phyloP scores from a whole-genome alignment of 2,329 filamentous ascomycete species.

The Davidsoniella virescens region DNA sequence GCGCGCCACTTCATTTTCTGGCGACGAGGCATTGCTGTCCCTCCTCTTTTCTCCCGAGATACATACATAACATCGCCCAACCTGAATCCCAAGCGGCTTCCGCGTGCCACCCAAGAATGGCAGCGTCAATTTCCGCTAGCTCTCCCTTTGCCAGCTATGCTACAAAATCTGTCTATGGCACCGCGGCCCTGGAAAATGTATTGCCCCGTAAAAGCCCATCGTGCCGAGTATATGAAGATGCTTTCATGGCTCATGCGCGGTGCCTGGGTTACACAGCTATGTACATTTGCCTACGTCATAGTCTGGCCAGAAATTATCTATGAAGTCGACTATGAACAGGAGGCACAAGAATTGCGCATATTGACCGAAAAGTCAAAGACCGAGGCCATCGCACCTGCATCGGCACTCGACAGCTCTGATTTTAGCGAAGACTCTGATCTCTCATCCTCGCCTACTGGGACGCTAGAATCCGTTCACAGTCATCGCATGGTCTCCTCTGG shows the following conservation, averaged over 20 bases:
- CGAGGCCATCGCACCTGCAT: conserved; percentile 14
- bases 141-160: conserved; percentile 68
- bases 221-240: conserved; percentile 75
- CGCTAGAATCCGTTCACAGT: conserved; percentile 1
- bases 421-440: not conserved
- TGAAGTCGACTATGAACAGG: conserved; percentile 57
- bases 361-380: conserved; percentile 5
- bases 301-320: conserved; percentile 70
- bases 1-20: conserved; percentile 92
- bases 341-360: conserved; percentile 42
- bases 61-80: conserved; percentile 86
- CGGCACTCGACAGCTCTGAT: not conserved
- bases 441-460: not conserved
- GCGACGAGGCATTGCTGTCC: conserved; percentile 81
- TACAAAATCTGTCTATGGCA: conserved; percentile 64
- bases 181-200: conserved; percentile 71
- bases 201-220: conserved; percentile 63
- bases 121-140: conserved; percentile 66
- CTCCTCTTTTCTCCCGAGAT: conserved; percentile 76
- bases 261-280: conserved; percentile 85
- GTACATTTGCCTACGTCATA: conserved; percentile 79
- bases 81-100: conserved; percentile 58
- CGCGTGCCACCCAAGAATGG: conserved; percentile 55
- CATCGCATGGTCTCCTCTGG: not conserved
- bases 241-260: conserved; percentile 84